Evolutionary conservation across 2,329 filamentous ascomycete species (phyloP).

Genomic region (Beauveria rudraprayagi): DNA sequence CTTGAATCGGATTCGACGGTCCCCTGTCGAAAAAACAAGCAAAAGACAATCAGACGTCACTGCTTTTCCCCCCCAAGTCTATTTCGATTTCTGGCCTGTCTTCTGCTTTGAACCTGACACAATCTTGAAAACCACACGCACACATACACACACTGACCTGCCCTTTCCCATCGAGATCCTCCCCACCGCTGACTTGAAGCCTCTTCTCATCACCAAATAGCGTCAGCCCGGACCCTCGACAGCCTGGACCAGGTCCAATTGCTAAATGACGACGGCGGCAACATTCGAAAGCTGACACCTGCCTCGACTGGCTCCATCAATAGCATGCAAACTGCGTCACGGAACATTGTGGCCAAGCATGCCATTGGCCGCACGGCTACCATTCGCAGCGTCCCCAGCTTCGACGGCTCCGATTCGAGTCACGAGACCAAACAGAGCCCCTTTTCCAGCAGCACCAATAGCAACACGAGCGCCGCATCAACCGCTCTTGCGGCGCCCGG

Average conservation of each 20-base stretch:
- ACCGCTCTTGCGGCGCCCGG: slow-evolving; percentile 26
- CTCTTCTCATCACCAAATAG: slow-evolving; percentile 7
- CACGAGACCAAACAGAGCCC: slow-evolving; percentile 40
- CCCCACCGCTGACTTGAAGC: slow-evolving; percentile 1
- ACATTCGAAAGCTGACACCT: slow-evolving; percentile 27
- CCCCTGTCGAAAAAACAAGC: slow-evolving; percentile 6
- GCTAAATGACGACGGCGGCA: slow-evolving; percentile 25
- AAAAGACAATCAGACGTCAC: slow-evolving; percentile 1
- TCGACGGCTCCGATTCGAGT: slow-evolving; percentile 42
- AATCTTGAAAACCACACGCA: not conserved
- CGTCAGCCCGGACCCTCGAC: slow-evolving; percentile 11
- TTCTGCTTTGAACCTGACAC: not conserved
- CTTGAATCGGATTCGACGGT: not conserved
- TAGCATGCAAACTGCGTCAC: slow-evolving; percentile 28
- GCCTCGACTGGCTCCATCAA: slow-evolving; percentile 32
- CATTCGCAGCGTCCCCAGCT: slow-evolving; percentile 50
- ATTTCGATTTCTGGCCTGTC: not conserved
- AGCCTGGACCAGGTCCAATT: slow-evolving; percentile 16
- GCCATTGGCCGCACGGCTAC: slow-evolving; percentile 31
- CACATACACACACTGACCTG: not conserved
- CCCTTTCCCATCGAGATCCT: not conserved
- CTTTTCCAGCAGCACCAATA: slow-evolving; percentile 50
- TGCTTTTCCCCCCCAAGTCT: not conserved
- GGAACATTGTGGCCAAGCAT: slow-evolving; percentile 20
- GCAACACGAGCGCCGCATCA: slow-evolving; percentile 42